A percentile compares a stretch with the other conserved stretches of the same genome.
Evolutionary conservation across 768 basidiomycete species (phyloP).

Genomic region (Sarcodon sp.): DNA sequence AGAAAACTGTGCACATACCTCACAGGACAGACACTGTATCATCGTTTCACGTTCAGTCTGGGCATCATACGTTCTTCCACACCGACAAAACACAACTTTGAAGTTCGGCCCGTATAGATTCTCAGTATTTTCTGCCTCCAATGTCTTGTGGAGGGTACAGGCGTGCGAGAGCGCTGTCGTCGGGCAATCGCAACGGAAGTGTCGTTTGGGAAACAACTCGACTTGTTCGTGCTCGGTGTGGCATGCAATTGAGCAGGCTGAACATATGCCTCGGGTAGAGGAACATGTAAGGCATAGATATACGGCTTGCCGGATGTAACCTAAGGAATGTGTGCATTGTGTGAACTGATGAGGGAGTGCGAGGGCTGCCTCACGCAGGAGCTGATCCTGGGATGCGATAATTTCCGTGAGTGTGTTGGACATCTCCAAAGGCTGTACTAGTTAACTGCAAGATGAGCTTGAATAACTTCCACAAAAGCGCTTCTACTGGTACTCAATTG

Average conservation of each 20-base stretch:
- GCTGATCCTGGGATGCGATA: constrained; percentile 17
- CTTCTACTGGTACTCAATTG: too few species aligned
- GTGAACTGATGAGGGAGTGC: constrained; percentile 30
- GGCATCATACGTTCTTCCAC: constrained; percentile 58
- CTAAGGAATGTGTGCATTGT: constrained; percentile 25
- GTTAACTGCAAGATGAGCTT: too few species aligned
- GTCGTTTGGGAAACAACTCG: constrained; percentile 77
- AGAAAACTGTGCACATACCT: constrained; percentile 34
- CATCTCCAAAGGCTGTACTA: not conserved
- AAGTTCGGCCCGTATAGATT: constrained; percentile 75
- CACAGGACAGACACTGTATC: constrained; percentile 81
- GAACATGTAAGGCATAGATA: constrained; percentile 73
- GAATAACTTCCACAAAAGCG: too few species aligned
- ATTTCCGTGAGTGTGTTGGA: constrained; percentile 16
- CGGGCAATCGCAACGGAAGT: constrained; percentile 79
- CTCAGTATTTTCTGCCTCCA: constrained; percentile 38
- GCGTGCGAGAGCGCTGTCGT: constrained; percentile 44
- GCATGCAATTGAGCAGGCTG: constrained; percentile 78
- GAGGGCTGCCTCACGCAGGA: constrained; percentile 24
- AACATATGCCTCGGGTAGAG: constrained; percentile 57
- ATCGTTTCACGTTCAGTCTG: constrained; percentile 69
- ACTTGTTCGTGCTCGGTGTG: constrained; percentile 81
- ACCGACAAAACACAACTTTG: constrained; percentile 58
- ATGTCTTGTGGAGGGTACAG: constrained; percentile 47
- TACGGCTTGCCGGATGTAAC: constrained; percentile 52